These are phyloP conservation scores for Penicillium italicum DNA, from an alignment of 2,329 filamentous ascomycete genomes.

Conservation along the genomic window DNA sequence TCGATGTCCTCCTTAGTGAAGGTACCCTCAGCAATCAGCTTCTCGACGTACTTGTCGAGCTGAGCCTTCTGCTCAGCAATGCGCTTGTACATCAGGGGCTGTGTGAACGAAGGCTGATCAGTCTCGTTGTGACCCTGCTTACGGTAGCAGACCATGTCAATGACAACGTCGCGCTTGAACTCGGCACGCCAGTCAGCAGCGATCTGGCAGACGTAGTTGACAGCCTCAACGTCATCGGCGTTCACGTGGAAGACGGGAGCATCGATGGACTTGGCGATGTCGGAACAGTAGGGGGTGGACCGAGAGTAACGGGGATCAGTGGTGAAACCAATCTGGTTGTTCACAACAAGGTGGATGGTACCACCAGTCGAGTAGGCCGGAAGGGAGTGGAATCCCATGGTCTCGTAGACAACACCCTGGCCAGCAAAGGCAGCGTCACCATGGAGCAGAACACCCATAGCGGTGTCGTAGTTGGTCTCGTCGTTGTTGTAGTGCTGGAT, in stretches of 20 bases:
- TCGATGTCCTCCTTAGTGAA: constrained; percentile 98
- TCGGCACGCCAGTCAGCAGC: constrained; percentile 97
- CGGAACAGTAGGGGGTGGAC: constrained; percentile 97
- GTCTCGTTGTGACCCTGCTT: constrained; percentile 99
- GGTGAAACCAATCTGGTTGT: constrained; percentile 99
- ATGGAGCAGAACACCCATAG: constrained; percentile 94
- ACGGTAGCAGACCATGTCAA: constrained; percentile 97
- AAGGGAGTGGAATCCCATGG: constrained; percentile 92
- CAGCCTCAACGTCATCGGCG: constrained; percentile 93
- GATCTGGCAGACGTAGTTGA: constrained; percentile 97
- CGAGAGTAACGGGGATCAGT: constrained; percentile 96
- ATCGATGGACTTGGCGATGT: constrained; percentile 98
- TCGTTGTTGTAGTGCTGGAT: constrained; percentile 99
- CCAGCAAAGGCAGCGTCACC: constrained; percentile 96
- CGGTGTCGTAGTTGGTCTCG: constrained; percentile 79
- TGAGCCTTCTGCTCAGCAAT: constrained; percentile 80
- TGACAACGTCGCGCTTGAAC: constrained; percentile 97
- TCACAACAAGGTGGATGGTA: constrained; percentile 94
- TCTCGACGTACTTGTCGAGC: constrained; percentile 85
- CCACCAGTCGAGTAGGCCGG: constrained; percentile 96
- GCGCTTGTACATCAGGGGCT: constrained; percentile 98
- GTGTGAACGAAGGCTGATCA: constrained; percentile 98
- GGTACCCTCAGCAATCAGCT: constrained; percentile 85
- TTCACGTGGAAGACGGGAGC: constrained; percentile 99
- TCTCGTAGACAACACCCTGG: constrained; percentile 97